phyloP scores from a whole-genome alignment of 2,329 filamentous ascomycete species.

The Penicillium sp. region DNA sequence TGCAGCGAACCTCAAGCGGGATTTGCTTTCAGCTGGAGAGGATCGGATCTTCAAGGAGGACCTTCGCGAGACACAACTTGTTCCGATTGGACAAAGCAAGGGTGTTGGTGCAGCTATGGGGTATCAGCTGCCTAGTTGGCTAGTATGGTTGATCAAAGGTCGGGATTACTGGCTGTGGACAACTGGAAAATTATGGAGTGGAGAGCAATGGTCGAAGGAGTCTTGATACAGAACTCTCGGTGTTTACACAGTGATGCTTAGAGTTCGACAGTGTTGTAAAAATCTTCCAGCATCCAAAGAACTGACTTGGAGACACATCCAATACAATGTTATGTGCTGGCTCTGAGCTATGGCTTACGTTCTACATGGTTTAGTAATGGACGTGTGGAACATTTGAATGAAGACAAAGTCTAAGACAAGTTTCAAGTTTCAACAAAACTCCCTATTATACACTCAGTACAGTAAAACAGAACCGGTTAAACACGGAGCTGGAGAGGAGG shows the following conservation, averaged over 20 bases:
- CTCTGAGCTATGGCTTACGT: neutral
- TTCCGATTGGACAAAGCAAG: conserved; percentile 49
- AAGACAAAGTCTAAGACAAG: conserved; percentile 4
- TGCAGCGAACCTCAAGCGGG: conserved; percentile 52
- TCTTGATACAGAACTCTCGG: conserved; percentile 24
- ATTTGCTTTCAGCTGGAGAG: conserved; percentile 42
- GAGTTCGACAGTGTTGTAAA: no score
- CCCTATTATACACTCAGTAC: conserved; percentile 32
- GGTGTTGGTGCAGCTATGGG: conserved; percentile 52
- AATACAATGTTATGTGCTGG: neutral
- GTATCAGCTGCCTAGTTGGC: conserved; percentile 45
- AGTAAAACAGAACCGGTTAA: conserved; percentile 9
- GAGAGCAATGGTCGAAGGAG: conserved; percentile 53
- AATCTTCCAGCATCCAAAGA: neutral
- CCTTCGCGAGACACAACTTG: conserved; percentile 48
- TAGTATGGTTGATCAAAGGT: conserved; percentile 55
- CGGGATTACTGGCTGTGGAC: conserved; percentile 57
- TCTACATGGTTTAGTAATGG: neutral
- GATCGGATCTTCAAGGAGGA: conserved; percentile 47
- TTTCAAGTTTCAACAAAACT: conserved; percentile 5
- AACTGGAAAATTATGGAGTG: conserved; percentile 52
- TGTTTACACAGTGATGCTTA: neutral
- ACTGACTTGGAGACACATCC: neutral
- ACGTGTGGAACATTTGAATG: neutral
- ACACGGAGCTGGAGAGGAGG: conserved; percentile 8